Percentiles rank a stretch among this genome's conserved stretches.
phyloP scores from a whole-genome alignment of 2,329 filamentous ascomycete species.

The Sclerotinia trifoliorum region DNA sequence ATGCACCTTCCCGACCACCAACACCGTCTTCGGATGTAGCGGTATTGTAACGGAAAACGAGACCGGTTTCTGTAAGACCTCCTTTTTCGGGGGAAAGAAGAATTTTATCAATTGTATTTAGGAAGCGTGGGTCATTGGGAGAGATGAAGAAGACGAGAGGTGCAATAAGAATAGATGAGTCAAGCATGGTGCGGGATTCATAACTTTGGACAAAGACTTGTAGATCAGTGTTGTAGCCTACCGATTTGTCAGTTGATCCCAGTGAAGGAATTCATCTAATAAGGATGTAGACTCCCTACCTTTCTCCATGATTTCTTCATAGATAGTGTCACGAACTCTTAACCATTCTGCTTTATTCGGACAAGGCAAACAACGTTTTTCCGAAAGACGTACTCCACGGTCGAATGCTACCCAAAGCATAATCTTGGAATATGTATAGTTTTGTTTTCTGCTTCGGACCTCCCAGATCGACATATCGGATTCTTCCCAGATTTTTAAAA shows the following conservation, averaged over 20 bases:
- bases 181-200: constrained; percentile 66
- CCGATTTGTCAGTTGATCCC: neutral
- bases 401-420: constrained; percentile 84
- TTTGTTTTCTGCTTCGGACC: constrained; percentile 70
- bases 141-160: constrained; percentile 78
- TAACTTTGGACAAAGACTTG: constrained; percentile 74
- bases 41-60: constrained; percentile 75
- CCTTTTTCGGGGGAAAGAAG: constrained; percentile 71
- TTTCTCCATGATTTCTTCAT: constrained; percentile 75
- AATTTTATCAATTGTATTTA: constrained; percentile 70
- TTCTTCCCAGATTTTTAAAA: constrained; percentile 64
- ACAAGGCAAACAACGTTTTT: constrained; percentile 74
- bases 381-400: constrained; percentile 68
- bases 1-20: constrained; percentile 71
- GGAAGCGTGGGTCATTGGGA: constrained; percentile 73
- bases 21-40: constrained; percentile 69
- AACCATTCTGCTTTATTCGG: constrained; percentile 68
- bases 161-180: constrained; percentile 73
- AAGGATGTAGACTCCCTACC: constrained; percentile 39
- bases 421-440: constrained; percentile 79
- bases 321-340: constrained; percentile 63
- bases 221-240: constrained; percentile 68
- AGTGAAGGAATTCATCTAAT: neutral
- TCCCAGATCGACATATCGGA: constrained; percentile 85
- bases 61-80: constrained; percentile 69